Evolutionary conservation across 2,329 filamentous ascomycete genomes (phyloP).

Genomic region (Exophiala spinifera): DNA sequence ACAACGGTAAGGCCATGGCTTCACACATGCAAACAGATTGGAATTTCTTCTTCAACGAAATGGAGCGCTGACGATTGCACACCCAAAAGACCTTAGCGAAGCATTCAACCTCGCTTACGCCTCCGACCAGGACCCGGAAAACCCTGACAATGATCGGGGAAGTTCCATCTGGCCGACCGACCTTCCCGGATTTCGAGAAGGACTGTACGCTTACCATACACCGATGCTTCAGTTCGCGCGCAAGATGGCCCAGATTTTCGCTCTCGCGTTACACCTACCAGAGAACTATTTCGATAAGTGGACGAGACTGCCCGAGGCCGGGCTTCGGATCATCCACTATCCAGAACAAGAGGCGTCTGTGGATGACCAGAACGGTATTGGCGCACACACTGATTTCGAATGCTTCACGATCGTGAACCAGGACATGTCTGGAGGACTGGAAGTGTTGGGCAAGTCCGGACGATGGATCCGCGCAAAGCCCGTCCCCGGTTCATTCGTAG

Average conservation of each 20-base stretch:
- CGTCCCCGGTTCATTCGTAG: constrained; percentile 42
- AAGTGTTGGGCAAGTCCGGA: constrained; percentile 45
- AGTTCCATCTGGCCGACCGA: constrained; percentile 16
- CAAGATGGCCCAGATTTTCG: constrained; percentile 41
- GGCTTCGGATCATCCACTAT: constrained; percentile 43
- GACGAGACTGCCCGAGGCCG: constrained; percentile 34
- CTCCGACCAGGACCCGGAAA: constrained; percentile 8
- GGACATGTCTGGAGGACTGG: constrained; percentile 43
- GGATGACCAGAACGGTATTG: constrained; percentile 40
- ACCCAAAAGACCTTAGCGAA: constrained; percentile 19
- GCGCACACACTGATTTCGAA: constrained; percentile 50
- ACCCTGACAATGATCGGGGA: neutral
- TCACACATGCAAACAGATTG: too few species aligned
- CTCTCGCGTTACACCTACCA: constrained; percentile 40
- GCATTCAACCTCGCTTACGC: constrained; percentile 20
- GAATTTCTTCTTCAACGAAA: too few species aligned
- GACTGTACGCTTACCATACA: constrained; percentile 18
- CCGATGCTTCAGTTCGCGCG: constrained; percentile 27
- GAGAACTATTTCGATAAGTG: constrained; percentile 43
- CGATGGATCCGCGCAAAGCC: constrained; percentile 46
- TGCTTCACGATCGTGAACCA: constrained; percentile 51
- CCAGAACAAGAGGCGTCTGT: constrained; percentile 34
- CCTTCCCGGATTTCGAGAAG: constrained; percentile 26
- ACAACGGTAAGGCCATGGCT: constrained; percentile 7
- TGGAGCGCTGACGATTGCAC: neutral